phyloP scores from a whole-genome alignment of 148 eudicot species.

The Fagopyrum homotropicum region DNA sequence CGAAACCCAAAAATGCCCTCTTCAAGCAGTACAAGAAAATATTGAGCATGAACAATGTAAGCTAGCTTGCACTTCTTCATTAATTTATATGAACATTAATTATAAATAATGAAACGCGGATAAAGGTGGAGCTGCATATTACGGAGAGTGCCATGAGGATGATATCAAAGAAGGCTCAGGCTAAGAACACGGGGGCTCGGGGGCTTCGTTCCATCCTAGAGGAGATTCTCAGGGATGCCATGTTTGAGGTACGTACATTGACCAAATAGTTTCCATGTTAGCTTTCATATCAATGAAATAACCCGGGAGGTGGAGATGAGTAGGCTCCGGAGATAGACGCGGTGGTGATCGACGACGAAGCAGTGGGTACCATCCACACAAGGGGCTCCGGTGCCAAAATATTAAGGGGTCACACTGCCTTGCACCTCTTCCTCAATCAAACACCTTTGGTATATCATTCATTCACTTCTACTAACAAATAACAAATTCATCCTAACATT shows the following conservation, averaged over 20 bases:
- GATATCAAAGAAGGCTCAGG: slow-evolving; percentile 56
- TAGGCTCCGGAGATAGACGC: slow-evolving; percentile 40
- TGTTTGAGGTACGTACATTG: slow-evolving; percentile 45
- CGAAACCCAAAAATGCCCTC: slow-evolving; percentile 63
- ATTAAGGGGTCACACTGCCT: slow-evolving; percentile 29
- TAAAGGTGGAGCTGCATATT: slow-evolving; percentile 47
- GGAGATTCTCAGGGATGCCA: slow-evolving; percentile 48
- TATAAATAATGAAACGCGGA: background rate
- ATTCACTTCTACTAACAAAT: too few relatives aligned
- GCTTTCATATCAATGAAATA: background rate
- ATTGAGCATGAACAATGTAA: slow-evolving; percentile 59
- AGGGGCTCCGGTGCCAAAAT: slow-evolving; percentile 47
- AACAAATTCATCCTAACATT: too few relatives aligned
- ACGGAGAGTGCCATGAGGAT: slow-evolving; percentile 44
- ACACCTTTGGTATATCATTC: background rate
- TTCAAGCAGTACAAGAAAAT: slow-evolving; percentile 61
- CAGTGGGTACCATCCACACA: slow-evolving; percentile 34
- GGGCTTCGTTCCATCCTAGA: slow-evolving; percentile 59
- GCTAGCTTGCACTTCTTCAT: background rate
- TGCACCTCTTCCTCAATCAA: slow-evolving; percentile 27
- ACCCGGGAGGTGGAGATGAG: background rate
- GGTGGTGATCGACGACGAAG: slow-evolving; percentile 46
- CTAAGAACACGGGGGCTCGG: slow-evolving; percentile 64
- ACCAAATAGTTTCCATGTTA: background rate
- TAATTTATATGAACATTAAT: background rate